Evolutionary conservation across 2,329 filamentous ascomycete species (phyloP), one percentile per base, ranked within the genome.

Genomic region (Lachnellula cervina): DNA sequence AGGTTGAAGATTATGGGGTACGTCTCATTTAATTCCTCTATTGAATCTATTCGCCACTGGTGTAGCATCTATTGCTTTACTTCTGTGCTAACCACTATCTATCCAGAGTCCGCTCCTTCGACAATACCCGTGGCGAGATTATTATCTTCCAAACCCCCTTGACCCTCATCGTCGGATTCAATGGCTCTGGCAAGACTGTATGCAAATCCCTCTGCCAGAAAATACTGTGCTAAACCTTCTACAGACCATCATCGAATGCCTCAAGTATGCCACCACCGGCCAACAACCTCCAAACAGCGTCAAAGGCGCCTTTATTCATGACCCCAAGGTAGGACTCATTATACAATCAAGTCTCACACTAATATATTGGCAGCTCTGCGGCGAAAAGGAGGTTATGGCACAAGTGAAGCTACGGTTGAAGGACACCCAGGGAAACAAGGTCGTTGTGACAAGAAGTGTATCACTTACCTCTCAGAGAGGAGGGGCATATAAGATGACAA

Each of bases 201-300:
- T 45, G 71, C 65, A 25, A 28, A 46, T 14, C 35, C n/a, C 14
- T 38, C 3, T 16, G 4, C 23, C 9, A 37, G 13, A 16, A 53
- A 37, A 37, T 32, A 46, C 11, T 43, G 28, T 25, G 35, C 38
- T 62, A 56, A 68, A 51, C 53, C 16, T 49, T 21, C 25, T 37
- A n/a, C 54, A 82, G 77, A 97, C 94, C 56, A 96, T 99, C 69
- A 99, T 99, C 73, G 94, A 99, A 73, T 96, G 91, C 71, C 87
- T 99, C 68, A 97, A 97, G 70, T 99, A 97, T 84, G 92, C 90
- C 51, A 97, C 95, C 17, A 97, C 92, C 7, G 95, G 94, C 55
- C 89, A 95, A 67, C 81, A 96, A 48, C 94, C 94, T 1, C 90
- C 94, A 34, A 96, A 97, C 76, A 92, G 81, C 76, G 88, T 86